phyloP scores from a whole-genome alignment of 169 alveolate species.

The Cytauxzoon felis region DNA sequence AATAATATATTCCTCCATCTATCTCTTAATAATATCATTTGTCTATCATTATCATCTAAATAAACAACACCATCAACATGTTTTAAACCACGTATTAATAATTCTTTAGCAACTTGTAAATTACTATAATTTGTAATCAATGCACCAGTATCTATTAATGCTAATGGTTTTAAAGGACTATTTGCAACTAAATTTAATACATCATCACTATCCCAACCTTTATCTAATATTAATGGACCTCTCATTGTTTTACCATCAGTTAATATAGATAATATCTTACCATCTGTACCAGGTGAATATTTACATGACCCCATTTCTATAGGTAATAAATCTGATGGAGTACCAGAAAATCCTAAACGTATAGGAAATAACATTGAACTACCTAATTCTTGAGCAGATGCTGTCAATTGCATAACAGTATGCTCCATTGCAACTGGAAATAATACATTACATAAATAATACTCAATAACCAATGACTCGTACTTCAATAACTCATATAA shows the following conservation, averaged over 20 bases:
- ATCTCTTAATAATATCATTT: conserved; percentile 58
- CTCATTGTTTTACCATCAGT: conserved; percentile 68
- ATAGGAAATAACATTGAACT: conserved; percentile 80
- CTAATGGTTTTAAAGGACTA: conserved; percentile 60
- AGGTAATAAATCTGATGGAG: conserved; percentile 89
- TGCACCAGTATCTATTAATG: conserved; percentile 85
- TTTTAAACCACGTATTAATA: conserved; percentile 68
- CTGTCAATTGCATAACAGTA: conserved; percentile 80
- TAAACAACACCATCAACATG: conserved; percentile 77
- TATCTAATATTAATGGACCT: conserved; percentile 54
- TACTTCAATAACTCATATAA: conserved; percentile 61
- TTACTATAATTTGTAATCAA: conserved; percentile 78
- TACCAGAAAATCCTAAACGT: conserved; percentile 89
- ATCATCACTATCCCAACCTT: conserved; percentile 57
- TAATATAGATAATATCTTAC: conserved; percentile 75
- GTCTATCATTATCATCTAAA: conserved; percentile 63
- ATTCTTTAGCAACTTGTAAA: conserved; percentile 68
- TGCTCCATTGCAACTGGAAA: conserved; percentile 82
- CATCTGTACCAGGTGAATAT: conserved; percentile 85
- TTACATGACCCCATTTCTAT: conserved; percentile 81
- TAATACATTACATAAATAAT: conserved; percentile 71
- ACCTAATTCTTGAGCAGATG: conserved; percentile 87
- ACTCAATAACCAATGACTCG: conserved; percentile 76
- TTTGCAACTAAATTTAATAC: conserved; percentile 58
- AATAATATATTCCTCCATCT: conserved; percentile 45